A percentile compares a stretch with the other conserved stretches of the same genome.
phyloP scores from a whole-genome alignment of 345 rosid species.

The Eucalyptus viminalis region DNA sequence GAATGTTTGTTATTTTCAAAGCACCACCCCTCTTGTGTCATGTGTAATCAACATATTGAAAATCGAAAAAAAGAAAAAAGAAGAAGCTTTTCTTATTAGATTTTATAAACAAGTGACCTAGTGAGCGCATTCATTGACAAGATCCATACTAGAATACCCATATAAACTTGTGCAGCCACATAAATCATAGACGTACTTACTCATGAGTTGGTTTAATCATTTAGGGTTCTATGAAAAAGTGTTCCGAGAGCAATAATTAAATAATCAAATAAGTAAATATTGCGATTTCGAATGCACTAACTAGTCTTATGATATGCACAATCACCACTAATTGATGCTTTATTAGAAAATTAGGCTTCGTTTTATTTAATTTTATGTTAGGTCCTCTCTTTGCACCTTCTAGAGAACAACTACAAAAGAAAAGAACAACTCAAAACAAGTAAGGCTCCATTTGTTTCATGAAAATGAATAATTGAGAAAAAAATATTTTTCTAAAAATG shows the following conservation, averaged over 20 bases:
- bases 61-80: neutral
- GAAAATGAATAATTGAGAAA: no score
- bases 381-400: neutral
- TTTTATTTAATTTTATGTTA: neutral
- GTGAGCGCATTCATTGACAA: neutral
- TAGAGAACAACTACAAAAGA: neutral
- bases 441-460: neutral
- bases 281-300: neutral
- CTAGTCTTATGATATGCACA: neutral
- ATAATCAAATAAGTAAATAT: neutral
- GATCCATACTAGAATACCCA: neutral
- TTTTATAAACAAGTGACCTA: neutral
- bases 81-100: neutral
- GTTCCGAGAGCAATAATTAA: neutral
- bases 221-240: neutral
- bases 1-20: neutral
- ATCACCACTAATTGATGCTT: neutral
- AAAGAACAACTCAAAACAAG: neutral
- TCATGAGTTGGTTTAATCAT: neutral
- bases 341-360: neutral
- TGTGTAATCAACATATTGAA: neutral
- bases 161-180: neutral
- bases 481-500: no score
- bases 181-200: neutral
- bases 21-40: neutral